Percentiles rank a stretch among this genome's conserved stretches.
These are phyloP conservation scores for Cercospora zeina DNA, from an alignment of 2,329 filamentous ascomycete species.

Conservation along the genomic window DNA sequence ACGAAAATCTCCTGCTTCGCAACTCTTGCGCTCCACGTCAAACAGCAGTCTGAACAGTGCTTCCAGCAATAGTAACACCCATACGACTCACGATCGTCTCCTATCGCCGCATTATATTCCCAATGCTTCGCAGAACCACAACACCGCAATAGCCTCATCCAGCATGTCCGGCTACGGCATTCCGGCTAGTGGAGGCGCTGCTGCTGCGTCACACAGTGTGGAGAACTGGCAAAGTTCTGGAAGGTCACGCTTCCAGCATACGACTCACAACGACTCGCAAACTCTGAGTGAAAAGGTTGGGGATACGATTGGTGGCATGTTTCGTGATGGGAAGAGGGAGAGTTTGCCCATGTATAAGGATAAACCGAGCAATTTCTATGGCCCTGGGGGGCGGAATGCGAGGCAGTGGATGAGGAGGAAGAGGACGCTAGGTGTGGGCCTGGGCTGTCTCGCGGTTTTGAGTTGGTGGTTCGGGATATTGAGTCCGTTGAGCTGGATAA, in stretches of 20 bases:
- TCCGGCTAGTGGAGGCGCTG: slow-evolving; percentile 21
- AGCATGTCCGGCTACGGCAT: slow-evolving; percentile 31
- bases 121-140: slow-evolving; percentile 5
- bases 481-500: slow-evolving; percentile 39
- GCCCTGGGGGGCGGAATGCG: slow-evolving; percentile 54
- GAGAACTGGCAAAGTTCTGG: slow-evolving; percentile 26
- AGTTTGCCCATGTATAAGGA: slow-evolving; percentile 95
- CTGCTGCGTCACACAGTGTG: slow-evolving; percentile 20
- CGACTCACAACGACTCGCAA: slow-evolving; percentile 26
- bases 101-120: slow-evolving; percentile 10
- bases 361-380: slow-evolving; percentile 78
- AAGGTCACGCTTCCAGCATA: slow-evolving; percentile 28
- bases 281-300: slow-evolving; percentile 52
- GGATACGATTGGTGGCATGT: slow-evolving; percentile 64
- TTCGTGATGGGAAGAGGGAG: slow-evolving; percentile 59
- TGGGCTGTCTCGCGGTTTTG: slow-evolving; percentile 60
- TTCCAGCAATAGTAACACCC: slow-evolving; percentile 15
- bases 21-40: slow-evolving; percentile 25
- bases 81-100: neutral
- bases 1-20: slow-evolving; percentile 30
- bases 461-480: slow-evolving; percentile 69
- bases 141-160: slow-evolving; percentile 9
- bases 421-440: slow-evolving; percentile 56
- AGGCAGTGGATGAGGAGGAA: slow-evolving; percentile 54
- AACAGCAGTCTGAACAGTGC: slow-evolving; percentile 16